Base-by-base conservation (phyloP, 2,329 filamentous ascomycete genomes). In the Diaporthe sp. region DNA sequence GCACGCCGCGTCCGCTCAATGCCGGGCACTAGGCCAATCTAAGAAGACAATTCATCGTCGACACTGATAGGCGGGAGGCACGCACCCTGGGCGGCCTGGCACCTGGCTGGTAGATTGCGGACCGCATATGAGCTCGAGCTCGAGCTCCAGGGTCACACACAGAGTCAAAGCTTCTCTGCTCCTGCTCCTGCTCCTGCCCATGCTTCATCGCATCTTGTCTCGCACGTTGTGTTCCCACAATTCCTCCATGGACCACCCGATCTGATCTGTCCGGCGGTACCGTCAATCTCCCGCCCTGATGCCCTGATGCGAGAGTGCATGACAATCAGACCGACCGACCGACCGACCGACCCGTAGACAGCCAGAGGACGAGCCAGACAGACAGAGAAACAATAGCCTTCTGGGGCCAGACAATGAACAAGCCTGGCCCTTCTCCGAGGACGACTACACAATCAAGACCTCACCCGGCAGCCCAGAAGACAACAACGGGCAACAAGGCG, bases 211-310 rank as follows among this genome's bases (percentile, higher is more conserved):
- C 32, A 50, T 63, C 56, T 61, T 47, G 69, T 63, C 37, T 63
- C 55, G 42, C 69, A 59, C 56, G 35, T 63, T 53, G 44, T n/a
- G 50, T 71, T 61, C 56, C 69, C 58, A 71, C 25, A 61, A 27
- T 30, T 30, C 47, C 27, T 25, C 51, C 44, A 71, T 32, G 30
- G 39, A 39, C 35, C 42, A 22, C 44, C 63, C 63, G 63, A 66
- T 66, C 63, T 66, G 63, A 51, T 51, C 47, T 53, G n/a, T 15
- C 63, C 63, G 63, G 63, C 63, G 47, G 25, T 53, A 68, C 63
- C 63, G 47, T 68, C 63, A 68, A 68, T 68, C 63, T 68, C 51
- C 53, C 30, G 35, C 44, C 69, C 69, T 71, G 22, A n/a, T 50
- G 44, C n/a, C 44, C 19, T 71, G 69, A 37, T 61, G 53, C 42